These are phyloP conservation scores for Trypanosoma rangeli DNA, from an alignment of 208 protist species.

Conservation along the genomic window DNA sequence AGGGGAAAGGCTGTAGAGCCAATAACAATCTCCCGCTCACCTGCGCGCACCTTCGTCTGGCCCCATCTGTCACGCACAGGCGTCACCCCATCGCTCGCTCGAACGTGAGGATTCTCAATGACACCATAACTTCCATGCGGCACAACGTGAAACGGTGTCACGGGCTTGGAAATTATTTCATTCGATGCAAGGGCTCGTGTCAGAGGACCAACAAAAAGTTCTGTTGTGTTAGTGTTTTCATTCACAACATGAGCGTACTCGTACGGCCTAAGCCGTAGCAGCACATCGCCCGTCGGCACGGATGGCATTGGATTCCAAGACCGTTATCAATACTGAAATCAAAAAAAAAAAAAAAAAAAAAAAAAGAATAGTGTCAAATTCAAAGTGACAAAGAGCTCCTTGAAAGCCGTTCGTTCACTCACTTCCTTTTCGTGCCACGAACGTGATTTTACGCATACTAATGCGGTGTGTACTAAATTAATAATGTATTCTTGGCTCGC, in stretches of 20 bases:
- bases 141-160: conserved; percentile 61
- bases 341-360: neutral
- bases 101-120: conserved; percentile 59
- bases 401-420: neutral
- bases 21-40: conserved; percentile 85
- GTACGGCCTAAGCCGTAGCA: conserved; percentile 54
- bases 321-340: neutral
- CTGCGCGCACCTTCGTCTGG: conserved; percentile 83
- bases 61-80: conserved; percentile 56
- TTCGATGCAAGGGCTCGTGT: conserved; percentile 45
- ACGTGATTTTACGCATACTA: neutral
- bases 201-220: conserved; percentile 60
- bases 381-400: neutral
- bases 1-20: conserved; percentile 85
- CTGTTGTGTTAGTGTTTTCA: conserved; percentile 59
- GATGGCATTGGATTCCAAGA: neutral
- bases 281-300: neutral
- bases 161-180: conserved; percentile 38
- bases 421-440: neutral
- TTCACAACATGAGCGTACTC: conserved; percentile 81
- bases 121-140: conserved; percentile 49
- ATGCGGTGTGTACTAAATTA: neutral
- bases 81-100: conserved; percentile 19
- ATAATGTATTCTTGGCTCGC: neutral
- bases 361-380: neutral